Conservation (phyloP, 495 filamentous ascomycete genomes). For the Oleoguttula mirabilis region DNA sequence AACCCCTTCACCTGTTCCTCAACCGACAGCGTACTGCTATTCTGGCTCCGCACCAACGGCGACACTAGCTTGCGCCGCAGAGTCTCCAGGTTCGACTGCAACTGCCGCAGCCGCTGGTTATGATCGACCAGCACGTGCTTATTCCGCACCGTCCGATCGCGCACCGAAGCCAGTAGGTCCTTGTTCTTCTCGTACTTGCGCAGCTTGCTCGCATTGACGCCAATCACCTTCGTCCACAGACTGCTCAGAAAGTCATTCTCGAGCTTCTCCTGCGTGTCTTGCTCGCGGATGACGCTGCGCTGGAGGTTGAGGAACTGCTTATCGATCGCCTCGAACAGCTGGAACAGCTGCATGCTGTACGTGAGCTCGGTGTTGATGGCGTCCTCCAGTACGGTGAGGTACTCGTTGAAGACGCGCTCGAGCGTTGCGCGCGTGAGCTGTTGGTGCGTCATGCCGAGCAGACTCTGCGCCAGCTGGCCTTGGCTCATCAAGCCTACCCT, state of each 20-base stretch:
- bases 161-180: slow-evolving; percentile 55
- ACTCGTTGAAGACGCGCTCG: slow-evolving; percentile 76
- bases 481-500: slow-evolving; percentile 22
- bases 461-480: slow-evolving; percentile 24
- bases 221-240: slow-evolving; percentile 74
- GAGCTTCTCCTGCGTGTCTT: slow-evolving; percentile 60
- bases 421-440: slow-evolving; percentile 71
- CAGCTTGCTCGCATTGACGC: slow-evolving; percentile 54
- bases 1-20: slow-evolving; percentile 76
- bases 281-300: slow-evolving; percentile 73
- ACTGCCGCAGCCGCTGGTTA: slow-evolving; percentile 60
- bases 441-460: slow-evolving; percentile 67
- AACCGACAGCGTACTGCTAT: slow-evolving; percentile 55
- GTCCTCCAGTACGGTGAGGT: slow-evolving; percentile 76
- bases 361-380: slow-evolving; percentile 71
- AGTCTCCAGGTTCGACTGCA: slow-evolving; percentile 71
- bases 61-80: slow-evolving; percentile 66
- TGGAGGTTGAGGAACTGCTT: slow-evolving; percentile 77
- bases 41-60: slow-evolving; percentile 56
- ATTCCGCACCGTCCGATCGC: slow-evolving; percentile 71
- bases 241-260: slow-evolving; percentile 70
- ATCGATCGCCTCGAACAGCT: slow-evolving; percentile 77
- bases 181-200: slow-evolving; percentile 85
- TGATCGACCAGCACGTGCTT: slow-evolving; percentile 74
- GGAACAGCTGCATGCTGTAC: slow-evolving; percentile 62